These are phyloP conservation scores for Ailanthus altissimus DNA, from an alignment of 345 rosid genomes.

Conservation along the genomic window DNA sequence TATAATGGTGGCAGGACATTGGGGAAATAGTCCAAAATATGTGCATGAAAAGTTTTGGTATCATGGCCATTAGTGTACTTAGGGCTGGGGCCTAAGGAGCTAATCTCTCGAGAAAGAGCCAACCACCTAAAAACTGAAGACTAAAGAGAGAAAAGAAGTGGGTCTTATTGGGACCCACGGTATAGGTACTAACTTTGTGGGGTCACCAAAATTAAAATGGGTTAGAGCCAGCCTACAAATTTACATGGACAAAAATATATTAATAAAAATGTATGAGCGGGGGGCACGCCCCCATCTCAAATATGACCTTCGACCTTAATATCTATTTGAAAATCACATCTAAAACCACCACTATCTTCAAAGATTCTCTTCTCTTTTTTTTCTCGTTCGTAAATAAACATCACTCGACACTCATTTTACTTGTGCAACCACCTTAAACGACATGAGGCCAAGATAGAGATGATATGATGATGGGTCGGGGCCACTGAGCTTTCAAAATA, in stretches of 20 bases:
- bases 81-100: constrained; percentile 33
- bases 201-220: neutral
- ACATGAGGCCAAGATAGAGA: constrained; percentile 27
- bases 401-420: constrained; percentile 39
- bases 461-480: constrained; percentile 61
- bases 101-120: constrained; percentile 43
- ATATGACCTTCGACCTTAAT: constrained; percentile 66
- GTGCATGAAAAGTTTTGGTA: constrained; percentile 49
- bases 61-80: constrained; percentile 49
- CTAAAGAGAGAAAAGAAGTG: constrained; percentile 15
- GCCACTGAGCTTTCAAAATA: constrained; percentile 51
- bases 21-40: constrained; percentile 33
- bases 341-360: constrained; percentile 41
- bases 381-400: neutral
- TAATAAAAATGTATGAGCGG: constrained; percentile 24
- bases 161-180: constrained; percentile 29
- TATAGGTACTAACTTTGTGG: constrained; percentile 21
- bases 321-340: constrained; percentile 54
- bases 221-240: too few relatives aligned
- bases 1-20: constrained; percentile 69
- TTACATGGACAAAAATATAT: neutral
- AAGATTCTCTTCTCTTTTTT: constrained; percentile 2
- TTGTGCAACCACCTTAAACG: constrained; percentile 59
- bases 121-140: constrained; percentile 43
- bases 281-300: constrained; percentile 54